phyloP scores from a whole-genome alignment of 2,329 filamentous ascomycete genomes.

The Fusarium phyllophilum region DNA sequence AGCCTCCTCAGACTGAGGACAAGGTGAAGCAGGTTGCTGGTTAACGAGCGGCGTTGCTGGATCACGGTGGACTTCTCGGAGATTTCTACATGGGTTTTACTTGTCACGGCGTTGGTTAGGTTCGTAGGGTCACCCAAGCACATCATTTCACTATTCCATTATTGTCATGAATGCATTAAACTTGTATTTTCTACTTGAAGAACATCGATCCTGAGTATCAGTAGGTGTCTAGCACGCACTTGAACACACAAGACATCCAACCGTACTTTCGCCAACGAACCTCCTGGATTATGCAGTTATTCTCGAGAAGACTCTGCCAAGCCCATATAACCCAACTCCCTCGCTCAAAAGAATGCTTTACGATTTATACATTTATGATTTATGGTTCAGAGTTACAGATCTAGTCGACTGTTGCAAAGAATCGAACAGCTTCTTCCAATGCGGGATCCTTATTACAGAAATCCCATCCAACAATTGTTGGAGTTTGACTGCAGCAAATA shows the following conservation, averaged over 20 bases:
- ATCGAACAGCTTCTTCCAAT: constrained; percentile 79
- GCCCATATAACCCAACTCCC: constrained; percentile 32
- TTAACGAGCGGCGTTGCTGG: constrained; percentile 42
- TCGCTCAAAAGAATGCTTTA: constrained; percentile 34
- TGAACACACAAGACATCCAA: neutral
- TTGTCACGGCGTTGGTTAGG: constrained; percentile 40
- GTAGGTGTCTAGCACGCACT: neutral
- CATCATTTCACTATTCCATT: constrained; percentile 13
- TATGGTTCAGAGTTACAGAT: neutral
- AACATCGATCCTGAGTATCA: neutral
- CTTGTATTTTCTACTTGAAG: neutral
- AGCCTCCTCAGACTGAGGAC: constrained; percentile 76
- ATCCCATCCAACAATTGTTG: constrained; percentile 95
- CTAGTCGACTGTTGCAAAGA: constrained; percentile 73
- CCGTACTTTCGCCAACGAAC: neutral
- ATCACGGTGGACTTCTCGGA: neutral
- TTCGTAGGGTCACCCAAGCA: constrained; percentile 30
- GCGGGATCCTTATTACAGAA: constrained; percentile 89
- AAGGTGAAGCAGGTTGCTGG: constrained; percentile 86
- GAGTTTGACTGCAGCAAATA: constrained; percentile 92
- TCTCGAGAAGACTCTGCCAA: constrained; percentile 5
- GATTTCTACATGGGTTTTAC: neutral
- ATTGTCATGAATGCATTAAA: neutral
- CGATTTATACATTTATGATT: neutral
- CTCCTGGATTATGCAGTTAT: constrained; percentile 8